Conservation (phyloP, 1,284 basidiomycete species). For the Volvariella volvacea region DNA sequence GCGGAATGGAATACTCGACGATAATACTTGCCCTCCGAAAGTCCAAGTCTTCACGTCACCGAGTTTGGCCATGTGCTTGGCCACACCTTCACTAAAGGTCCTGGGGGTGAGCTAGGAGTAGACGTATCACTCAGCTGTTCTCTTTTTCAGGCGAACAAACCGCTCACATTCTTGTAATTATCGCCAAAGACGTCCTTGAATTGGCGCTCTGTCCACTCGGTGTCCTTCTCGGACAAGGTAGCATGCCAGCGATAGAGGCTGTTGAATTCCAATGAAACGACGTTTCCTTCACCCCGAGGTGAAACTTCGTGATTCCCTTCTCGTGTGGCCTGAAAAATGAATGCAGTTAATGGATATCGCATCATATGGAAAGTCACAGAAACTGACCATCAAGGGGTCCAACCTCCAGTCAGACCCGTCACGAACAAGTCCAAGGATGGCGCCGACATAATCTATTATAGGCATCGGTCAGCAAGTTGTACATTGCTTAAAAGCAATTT, state of each 20-base stretch:
- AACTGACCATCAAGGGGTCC: conserved; percentile 50
- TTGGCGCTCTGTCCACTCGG: conserved; percentile 47
- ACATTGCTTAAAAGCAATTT: conserved; percentile 1
- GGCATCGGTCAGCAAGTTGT: conserved; percentile 1
- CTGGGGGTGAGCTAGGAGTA: background rate
- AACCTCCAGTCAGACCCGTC: conserved; percentile 56
- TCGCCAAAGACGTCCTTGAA: conserved; percentile 41
- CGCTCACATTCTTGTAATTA: conserved; percentile 21
- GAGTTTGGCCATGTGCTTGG: conserved; percentile 24
- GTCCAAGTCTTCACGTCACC: conserved; percentile 43
- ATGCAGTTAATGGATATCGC: background rate
- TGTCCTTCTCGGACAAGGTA: conserved; percentile 53
- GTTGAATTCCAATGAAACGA: conserved; percentile 70
- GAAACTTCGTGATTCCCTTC: conserved; percentile 37
- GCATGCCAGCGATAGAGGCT: conserved; percentile 74
- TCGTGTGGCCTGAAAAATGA: conserved; percentile 41
- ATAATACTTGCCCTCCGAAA: conserved; percentile 40
- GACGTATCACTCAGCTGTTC: background rate
- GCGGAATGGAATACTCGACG: background rate
- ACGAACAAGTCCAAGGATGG: conserved; percentile 59
- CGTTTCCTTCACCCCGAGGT: conserved; percentile 67
- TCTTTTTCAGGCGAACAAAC: background rate
- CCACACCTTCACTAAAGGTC: conserved; percentile 36
- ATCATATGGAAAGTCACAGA: background rate
- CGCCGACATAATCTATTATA: conserved; percentile 60